Evolutionary conservation across 768 basidiomycete genomes (phyloP).

Genomic region (Rhodotorula diobovata): DNA sequence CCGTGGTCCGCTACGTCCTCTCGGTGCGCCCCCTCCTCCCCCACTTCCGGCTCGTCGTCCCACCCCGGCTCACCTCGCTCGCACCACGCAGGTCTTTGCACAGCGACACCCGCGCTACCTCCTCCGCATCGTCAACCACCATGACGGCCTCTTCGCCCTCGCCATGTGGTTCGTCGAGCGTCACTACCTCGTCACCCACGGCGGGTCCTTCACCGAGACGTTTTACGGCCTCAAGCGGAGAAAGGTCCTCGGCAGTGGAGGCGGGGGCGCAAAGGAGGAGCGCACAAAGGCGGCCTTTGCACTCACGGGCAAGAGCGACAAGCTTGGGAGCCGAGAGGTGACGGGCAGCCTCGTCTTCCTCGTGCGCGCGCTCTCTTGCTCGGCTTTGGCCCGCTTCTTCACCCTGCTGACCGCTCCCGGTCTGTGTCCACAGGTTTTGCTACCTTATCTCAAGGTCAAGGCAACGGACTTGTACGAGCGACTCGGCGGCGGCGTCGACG

Average conservation of each 20-base stretch:
- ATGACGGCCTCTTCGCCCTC: slow-evolving; percentile 91
- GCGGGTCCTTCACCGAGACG: slow-evolving; percentile 89
- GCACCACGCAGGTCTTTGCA: slow-evolving; percentile 67
- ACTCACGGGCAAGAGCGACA: slow-evolving; percentile 56
- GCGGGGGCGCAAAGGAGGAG: slow-evolving; percentile 7
- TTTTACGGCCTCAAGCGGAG: slow-evolving; percentile 89
- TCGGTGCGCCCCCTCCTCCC: slow-evolving; percentile 12
- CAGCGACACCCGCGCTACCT: slow-evolving; percentile 91
- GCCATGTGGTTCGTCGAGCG: slow-evolving; percentile 86
- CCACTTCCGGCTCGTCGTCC: neutral
- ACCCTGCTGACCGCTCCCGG: too few relatives aligned
- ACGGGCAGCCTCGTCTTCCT: slow-evolving; percentile 73
- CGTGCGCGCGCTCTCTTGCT: slow-evolving; percentile 52
- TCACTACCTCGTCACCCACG: slow-evolving; percentile 75
- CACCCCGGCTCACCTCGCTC: neutral
- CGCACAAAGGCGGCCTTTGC: slow-evolving; percentile 49
- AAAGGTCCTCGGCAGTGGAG: slow-evolving; percentile 47
- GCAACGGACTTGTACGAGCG: slow-evolving; percentile 85
- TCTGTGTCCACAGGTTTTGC: slow-evolving; percentile 59
- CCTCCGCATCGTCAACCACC: slow-evolving; percentile 79
- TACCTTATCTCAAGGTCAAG: slow-evolving; percentile 86
- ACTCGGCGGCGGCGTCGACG: slow-evolving; percentile 70
- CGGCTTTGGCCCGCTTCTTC: neutral
- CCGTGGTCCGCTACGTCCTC: slow-evolving; percentile 40
- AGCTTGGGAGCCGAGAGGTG: slow-evolving; percentile 63